Evolutionary conservation across 164 flowering plant genomes (phyloP).

Genomic region (Echeveria elegans): DNA sequence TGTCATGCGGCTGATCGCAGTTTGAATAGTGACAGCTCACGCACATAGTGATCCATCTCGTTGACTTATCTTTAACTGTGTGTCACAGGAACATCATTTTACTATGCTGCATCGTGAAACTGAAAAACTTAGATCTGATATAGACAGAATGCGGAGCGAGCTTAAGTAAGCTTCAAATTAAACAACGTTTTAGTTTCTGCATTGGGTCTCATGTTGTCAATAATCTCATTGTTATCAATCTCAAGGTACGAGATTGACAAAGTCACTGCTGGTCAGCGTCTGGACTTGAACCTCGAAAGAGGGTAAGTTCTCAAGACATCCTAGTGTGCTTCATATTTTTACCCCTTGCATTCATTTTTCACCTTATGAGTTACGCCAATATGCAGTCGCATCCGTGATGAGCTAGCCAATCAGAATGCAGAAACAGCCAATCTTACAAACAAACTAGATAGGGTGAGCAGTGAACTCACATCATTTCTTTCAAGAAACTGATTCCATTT

Average conservation of each 20-base stretch:
- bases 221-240: background rate
- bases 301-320: slow-evolving; percentile 27
- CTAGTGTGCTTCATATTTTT: background rate
- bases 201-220: background rate
- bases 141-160: slow-evolving; percentile 76
- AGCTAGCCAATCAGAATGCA: slow-evolving; percentile 49
- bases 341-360: background rate
- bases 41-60: background rate
- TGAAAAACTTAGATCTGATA: slow-evolving; percentile 59
- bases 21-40: no score
- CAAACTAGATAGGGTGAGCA: slow-evolving; percentile 56
- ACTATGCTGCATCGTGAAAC: slow-evolving; percentile 59
- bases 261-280: slow-evolving; percentile 56
- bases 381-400: slow-evolving; percentile 55
- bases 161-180: slow-evolving; percentile 37
- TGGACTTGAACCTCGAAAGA: slow-evolving; percentile 62
- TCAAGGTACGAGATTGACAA: slow-evolving; percentile 62
- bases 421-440: slow-evolving; percentile 52
- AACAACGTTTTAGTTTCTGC: background rate
- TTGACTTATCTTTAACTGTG: background rate
- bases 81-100: slow-evolving; percentile 62
- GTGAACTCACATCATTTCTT: background rate
- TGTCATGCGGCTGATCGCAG: no score
- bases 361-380: background rate
- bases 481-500: no score